Evolutionary conservation across 2,329 filamentous ascomycete species (phyloP).

Genomic region (Colletotrichum acutatum): DNA sequence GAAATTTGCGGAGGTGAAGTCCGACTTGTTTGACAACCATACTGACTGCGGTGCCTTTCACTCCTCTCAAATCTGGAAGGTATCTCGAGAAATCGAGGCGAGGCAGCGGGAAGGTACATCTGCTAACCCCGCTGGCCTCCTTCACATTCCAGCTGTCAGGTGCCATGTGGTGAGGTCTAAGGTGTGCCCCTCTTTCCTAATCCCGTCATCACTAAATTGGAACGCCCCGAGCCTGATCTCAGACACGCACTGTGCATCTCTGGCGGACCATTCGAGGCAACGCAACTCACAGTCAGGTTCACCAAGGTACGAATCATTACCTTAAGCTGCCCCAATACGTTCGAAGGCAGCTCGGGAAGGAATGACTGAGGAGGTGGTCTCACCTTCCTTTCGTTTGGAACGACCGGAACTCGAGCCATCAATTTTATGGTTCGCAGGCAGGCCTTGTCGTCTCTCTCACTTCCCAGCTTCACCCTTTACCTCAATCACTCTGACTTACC

Average conservation of each 20-base stretch:
- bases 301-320: background rate
- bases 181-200: constrained; percentile 33
- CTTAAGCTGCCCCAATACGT: background rate
- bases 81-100: background rate
- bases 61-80: background rate
- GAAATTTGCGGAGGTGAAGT: no score
- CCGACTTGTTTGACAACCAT: no score
- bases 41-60: no score
- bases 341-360: no score
- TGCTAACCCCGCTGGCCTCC: background rate
- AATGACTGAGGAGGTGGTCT: background rate
- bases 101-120: background rate
- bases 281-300: background rate
- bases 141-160: constrained; percentile 4
- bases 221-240: constrained; percentile 20
- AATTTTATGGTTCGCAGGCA: background rate
- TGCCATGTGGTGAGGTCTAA: constrained; percentile 21
- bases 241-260: constrained; percentile 32
- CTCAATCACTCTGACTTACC: background rate
- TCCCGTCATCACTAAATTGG: constrained; percentile 22
- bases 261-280: constrained; percentile 12
- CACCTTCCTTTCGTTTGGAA: background rate
- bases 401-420: background rate
- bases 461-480: background rate
- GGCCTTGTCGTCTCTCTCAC: background rate